Evolutionary conservation across 2,329 filamentous ascomycete species (phyloP), one percentile per base, ranked within the genome.

Genomic region (Alternaria sp.): DNA sequence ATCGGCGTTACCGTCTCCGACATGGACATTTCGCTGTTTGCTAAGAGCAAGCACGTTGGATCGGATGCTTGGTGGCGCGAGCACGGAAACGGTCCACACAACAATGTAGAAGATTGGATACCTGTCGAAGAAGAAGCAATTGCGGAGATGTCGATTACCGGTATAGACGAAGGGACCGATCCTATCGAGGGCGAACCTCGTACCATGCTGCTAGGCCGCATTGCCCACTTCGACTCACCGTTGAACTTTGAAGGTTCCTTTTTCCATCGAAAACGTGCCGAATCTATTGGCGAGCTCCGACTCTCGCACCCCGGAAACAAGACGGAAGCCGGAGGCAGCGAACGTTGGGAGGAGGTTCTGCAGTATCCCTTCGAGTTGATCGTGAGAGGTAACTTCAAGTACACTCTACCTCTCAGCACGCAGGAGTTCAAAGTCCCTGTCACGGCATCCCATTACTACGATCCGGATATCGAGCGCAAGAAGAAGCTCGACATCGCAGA

Each of bases 291-390:
- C 29, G 91, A 95, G 71, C 86, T 99, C 65, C 90, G 94, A 37
- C 85, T 99, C 3, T 80, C 84, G 26, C 88, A 90, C 54, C 95
- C 95, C 0, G 93, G 94, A 4, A 99, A 98, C 77, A 88, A 88
- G 68, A 98, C 95, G 0, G 88, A 92, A 72, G 82, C 86, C 41
- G 90, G 91, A 39, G 95, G 94, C 8, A 89, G 89, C 2, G 88
- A 90, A 72, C 87, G 93, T 11, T 99, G 95, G 95, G 92, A 96
- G 74, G 86, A 88, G 59, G 93, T 98, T 45, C 83, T 97, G 50
- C 87, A 96, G 65, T 91, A 97, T 76, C 91, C 94, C 42, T 99
- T 98, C 68, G 92, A 97, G 67, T 84, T 99, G 48, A 94, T 98
- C 60, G 86, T 99, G 40, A 89, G 95, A 68, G 95, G 95, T 23